Evolutionary conservation across 2,329 filamentous ascomycete species (phyloP).

Genomic region (Huntiella abstrusa): DNA sequence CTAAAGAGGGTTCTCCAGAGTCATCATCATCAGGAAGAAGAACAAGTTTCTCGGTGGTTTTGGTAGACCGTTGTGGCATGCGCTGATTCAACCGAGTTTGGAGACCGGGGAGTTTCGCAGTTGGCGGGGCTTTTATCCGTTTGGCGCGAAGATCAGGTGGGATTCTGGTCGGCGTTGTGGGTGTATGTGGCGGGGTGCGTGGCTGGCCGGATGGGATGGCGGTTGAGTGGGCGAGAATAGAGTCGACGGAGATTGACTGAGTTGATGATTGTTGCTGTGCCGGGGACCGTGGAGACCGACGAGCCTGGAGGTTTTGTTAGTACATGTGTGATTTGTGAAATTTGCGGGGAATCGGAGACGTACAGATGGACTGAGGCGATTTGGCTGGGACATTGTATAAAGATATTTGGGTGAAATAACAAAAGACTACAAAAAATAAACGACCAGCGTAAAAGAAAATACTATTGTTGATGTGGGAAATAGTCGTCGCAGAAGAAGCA

Average conservation of each 20-base stretch:
- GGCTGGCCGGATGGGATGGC: slow-evolving; percentile 92
- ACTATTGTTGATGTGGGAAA: background rate
- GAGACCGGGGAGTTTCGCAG: slow-evolving; percentile 15
- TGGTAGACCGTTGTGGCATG: slow-evolving; percentile 72
- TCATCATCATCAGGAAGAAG: slow-evolving; percentile 67
- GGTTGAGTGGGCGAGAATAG: slow-evolving; percentile 80
- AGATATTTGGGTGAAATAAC: background rate
- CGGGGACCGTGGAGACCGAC: slow-evolving; percentile 3
- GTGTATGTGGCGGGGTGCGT: slow-evolving; percentile 43
- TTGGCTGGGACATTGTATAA: background rate
- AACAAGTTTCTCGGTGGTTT: slow-evolving; percentile 93
- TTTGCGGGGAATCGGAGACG: background rate
- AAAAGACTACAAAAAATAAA: background rate
- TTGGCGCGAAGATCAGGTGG: slow-evolving; percentile 7
- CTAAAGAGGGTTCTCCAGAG: slow-evolving; percentile 24
- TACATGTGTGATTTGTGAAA: background rate
- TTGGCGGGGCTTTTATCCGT: slow-evolving; percentile 8
- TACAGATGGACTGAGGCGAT: background rate
- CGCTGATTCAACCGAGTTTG: slow-evolving; percentile 32
- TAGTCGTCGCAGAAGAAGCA: background rate
- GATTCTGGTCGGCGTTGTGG: slow-evolving; percentile 15
- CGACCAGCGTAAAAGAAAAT: background rate
- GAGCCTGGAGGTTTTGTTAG: background rate
- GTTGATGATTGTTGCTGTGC: background rate
- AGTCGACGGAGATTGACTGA: slow-evolving; percentile 65